Base-by-base conservation (phyloP, 2,329 filamentous ascomycete genomes). In the Curvularia hawaiiensis region DNA sequence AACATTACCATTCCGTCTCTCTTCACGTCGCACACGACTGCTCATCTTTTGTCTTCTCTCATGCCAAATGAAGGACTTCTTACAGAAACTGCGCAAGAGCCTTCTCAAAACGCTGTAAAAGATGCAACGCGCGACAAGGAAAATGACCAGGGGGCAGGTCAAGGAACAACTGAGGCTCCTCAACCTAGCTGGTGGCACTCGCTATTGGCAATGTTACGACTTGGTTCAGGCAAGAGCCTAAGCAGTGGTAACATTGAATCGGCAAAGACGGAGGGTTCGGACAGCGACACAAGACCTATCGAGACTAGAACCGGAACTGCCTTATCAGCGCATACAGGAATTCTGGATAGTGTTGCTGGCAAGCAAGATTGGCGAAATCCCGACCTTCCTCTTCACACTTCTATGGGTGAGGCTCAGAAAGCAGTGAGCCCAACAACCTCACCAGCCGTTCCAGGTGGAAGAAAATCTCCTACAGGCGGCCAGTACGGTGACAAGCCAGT, bases 1-100 rank as follows among this genome's bases (percentile, higher is more conserved):
- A 97, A 97, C 70, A 86, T 98, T 64, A 92, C 92, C 0, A 97
- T 99, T 52, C 93, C 95, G 1, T 91, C 95, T 0, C 83, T 98
- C 10, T 99, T 99, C 77, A 98, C 95, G 0, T 96, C 94, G 0
- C 88, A 95, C 67, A 98, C 92, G 0, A 98, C 94, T 0, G 95
- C 95, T 1, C 94, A 97, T 74, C 82, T 99, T 14, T 83, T 99
- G 16, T 96, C 93, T 1, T 92, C 93, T 8, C 83, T 98, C 59
- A 88, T 95, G 56, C 91, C 93, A 50, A 53, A 60, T 6, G 56
- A 61, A 18, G 30, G 50, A 16, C 39, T 50, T 4, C 24, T 51
- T 12, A 38, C 40, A 0, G 18, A 38, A 6, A 26, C 35, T 46
- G 30, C 24, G 50, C n/a, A 47, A 39, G 28, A 28, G 5, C 22